phyloP scores from a whole-genome alignment of 1,139 yeast species.

The Debaryomycetaceae sp. region DNA sequence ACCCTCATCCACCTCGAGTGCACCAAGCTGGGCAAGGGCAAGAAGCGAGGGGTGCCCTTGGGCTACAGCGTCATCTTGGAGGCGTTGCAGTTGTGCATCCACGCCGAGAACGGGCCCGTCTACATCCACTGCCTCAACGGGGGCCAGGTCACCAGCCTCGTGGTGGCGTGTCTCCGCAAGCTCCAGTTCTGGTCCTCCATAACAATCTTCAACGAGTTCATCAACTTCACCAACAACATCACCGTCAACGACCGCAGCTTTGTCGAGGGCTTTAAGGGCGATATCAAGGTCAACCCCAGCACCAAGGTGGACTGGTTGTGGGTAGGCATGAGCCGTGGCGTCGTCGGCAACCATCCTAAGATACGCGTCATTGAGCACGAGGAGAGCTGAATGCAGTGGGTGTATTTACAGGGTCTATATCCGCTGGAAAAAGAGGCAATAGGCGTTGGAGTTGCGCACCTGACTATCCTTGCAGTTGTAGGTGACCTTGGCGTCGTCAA shows the following conservation, averaged over 20 bases:
- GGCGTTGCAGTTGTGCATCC: conserved; percentile 58
- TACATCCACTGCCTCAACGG: conserved; percentile 89
- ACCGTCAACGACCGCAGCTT: conserved; percentile 80
- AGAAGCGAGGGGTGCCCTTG: conserved; percentile 75
- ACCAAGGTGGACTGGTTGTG: conserved; percentile 69
- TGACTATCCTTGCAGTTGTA: conserved; percentile 35
- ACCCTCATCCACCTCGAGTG: conserved; percentile 62
- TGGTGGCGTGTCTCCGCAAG: conserved; percentile 81
- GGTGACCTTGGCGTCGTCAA: conserved; percentile 65
- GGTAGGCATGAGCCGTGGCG: conserved; percentile 63
- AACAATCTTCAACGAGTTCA: conserved; percentile 81
- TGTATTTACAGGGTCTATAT: too few species aligned
- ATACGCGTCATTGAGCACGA: conserved; percentile 27
- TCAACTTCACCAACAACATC: conserved; percentile 71
- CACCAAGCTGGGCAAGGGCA: conserved; percentile 64
- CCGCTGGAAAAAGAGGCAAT: conserved; percentile 65
- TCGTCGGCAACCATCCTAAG: conserved; percentile 43
- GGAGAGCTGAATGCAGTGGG: background rate
- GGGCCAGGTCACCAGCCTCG: conserved; percentile 77
- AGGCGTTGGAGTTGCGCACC: conserved; percentile 62
- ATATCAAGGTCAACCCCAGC: conserved; percentile 46
- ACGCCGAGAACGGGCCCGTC: conserved; percentile 60
- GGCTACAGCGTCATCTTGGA: conserved; percentile 57
- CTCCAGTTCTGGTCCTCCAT: conserved; percentile 87
- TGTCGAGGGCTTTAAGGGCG: conserved; percentile 74